A percentile compares a stretch with the other conserved stretches of the same genome.
These are phyloP conservation scores for Casuarina equisetifolia DNA, from an alignment of 306 rosid genomes.

Conservation along the genomic window DNA sequence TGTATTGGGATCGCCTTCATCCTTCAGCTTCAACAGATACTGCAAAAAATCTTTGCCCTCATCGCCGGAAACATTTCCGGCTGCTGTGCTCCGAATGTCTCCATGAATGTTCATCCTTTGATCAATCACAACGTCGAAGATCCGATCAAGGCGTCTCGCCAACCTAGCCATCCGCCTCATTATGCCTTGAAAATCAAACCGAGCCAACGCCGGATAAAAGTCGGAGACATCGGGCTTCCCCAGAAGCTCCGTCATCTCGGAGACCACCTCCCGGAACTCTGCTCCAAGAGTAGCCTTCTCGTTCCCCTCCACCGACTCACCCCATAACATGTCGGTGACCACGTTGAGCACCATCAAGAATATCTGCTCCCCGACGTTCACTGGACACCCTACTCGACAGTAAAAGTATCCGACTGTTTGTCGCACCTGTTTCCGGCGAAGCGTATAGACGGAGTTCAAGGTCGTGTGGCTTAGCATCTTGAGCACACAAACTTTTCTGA, in stretches of 20 bases:
- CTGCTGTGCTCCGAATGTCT: neutral
- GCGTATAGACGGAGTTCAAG: conserved; percentile 55
- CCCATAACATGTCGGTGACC: conserved; percentile 75
- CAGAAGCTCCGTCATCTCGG: conserved; percentile 42
- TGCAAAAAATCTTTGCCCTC: conserved; percentile 50
- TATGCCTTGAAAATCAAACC: conserved; percentile 79
- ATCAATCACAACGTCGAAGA: conserved; percentile 57
- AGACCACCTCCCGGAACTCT: conserved; percentile 57
- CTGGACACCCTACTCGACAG: conserved; percentile 36
- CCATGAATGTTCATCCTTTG: conserved; percentile 25
- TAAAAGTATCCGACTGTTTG: conserved; percentile 32
- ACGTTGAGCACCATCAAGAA: conserved; percentile 64
- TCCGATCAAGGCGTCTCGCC: conserved; percentile 40
- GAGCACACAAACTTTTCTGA: conserved; percentile 56
- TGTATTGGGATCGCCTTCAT: conserved; percentile 51
- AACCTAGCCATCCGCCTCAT: conserved; percentile 38
- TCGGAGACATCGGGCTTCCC: conserved; percentile 72
- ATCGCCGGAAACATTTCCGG: neutral
- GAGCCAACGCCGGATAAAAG: conserved; percentile 62
- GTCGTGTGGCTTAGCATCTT: conserved; percentile 68
- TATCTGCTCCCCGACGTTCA: conserved; percentile 56
- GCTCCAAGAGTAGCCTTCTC: conserved; percentile 48
- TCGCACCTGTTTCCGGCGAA: conserved; percentile 59
- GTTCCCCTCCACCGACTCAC: conserved; percentile 51
- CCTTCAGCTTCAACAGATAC: conserved; percentile 53